Evolutionary conservation across 148 eudicot genomes (phyloP).

Genomic region (Cornus suecica): DNA sequence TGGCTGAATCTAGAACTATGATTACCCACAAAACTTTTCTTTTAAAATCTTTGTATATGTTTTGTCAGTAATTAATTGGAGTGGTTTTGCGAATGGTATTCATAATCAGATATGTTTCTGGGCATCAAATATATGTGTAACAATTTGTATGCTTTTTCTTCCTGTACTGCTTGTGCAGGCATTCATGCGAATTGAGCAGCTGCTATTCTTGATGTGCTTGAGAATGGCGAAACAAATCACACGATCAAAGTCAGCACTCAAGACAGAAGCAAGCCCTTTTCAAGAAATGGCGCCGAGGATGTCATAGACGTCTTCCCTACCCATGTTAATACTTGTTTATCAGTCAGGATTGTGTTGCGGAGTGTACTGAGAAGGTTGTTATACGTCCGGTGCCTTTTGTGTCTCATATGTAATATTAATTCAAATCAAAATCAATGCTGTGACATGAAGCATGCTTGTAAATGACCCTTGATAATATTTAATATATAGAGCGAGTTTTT

Average conservation of each 20-base stretch:
- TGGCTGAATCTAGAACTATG: too few relatives aligned
- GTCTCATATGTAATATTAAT: background rate
- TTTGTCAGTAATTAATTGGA: too few relatives aligned
- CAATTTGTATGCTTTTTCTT: background rate
- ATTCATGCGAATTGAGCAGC: conserved; percentile 91
- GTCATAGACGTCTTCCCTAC: conserved; percentile 18
- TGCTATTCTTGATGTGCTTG: conserved; percentile 82
- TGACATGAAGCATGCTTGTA: conserved; percentile 16
- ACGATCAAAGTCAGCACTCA: conserved; percentile 48
- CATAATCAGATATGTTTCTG: background rate
- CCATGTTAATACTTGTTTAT: background rate
- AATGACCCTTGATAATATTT: conserved; percentile 3
- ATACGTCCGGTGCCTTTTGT: background rate
- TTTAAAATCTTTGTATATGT: too few relatives aligned
- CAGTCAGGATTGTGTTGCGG: background rate
- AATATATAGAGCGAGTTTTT: background rate
- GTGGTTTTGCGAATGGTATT: background rate
- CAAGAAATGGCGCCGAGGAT: conserved; percentile 92
- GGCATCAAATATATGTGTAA: background rate
- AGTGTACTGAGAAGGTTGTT: background rate
- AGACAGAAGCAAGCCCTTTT: conserved; percentile 87
- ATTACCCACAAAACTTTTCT: too few relatives aligned
- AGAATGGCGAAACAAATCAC: conserved; percentile 78
- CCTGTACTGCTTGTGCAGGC: conserved; percentile 42
- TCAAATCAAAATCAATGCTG: background rate